phyloP scores from a whole-genome alignment of 2,329 filamentous ascomycete species.

The Cadophora malorum region DNA sequence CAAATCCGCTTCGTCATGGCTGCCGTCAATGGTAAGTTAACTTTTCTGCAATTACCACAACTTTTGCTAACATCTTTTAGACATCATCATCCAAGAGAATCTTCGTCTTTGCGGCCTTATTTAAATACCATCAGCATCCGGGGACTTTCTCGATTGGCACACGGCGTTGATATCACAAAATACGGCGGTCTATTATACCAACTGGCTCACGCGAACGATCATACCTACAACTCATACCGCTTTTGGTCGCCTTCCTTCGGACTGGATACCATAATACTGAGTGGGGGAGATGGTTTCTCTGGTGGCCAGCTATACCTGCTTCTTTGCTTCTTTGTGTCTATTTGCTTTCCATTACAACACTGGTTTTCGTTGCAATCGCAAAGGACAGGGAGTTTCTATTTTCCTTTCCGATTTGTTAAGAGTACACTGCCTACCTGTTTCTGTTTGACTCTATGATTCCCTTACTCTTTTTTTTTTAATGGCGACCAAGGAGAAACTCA shows the following conservation, averaged over 20 bases:
- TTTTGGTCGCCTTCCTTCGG: slow-evolving; percentile 29
- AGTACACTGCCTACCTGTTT: slow-evolving; percentile 21
- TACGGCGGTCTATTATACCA: slow-evolving; percentile 44
- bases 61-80: slow-evolving; percentile 61
- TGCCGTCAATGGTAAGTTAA: slow-evolving; percentile 84
- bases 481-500: slow-evolving; percentile 23
- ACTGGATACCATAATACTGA: slow-evolving; percentile 32
- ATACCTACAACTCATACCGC: slow-evolving; percentile 32
- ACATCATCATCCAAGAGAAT: slow-evolving; percentile 99
- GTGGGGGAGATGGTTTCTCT: slow-evolving; percentile 25
- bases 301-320: slow-evolving; percentile 31
- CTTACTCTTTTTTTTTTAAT: slow-evolving; percentile 26
- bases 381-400: slow-evolving; percentile 21
- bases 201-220: slow-evolving; percentile 33
- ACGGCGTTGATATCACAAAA: slow-evolving; percentile 44
- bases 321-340: slow-evolving; percentile 41
- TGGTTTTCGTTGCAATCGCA: slow-evolving; percentile 7
- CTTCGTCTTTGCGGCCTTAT: slow-evolving; percentile 95
- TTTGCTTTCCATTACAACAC: slow-evolving; percentile 28
- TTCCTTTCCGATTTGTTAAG: slow-evolving; percentile 10
- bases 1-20: slow-evolving; percentile 99
- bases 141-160: slow-evolving; percentile 39
- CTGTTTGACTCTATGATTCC: slow-evolving; percentile 19
- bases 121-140: slow-evolving; percentile 54
- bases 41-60: not conserved